Percentiles rank a stretch among this genome's conserved stretches.
Conservation (phyloP, 352 stramenopile species). For the Blastocystis hominis region DNA sequence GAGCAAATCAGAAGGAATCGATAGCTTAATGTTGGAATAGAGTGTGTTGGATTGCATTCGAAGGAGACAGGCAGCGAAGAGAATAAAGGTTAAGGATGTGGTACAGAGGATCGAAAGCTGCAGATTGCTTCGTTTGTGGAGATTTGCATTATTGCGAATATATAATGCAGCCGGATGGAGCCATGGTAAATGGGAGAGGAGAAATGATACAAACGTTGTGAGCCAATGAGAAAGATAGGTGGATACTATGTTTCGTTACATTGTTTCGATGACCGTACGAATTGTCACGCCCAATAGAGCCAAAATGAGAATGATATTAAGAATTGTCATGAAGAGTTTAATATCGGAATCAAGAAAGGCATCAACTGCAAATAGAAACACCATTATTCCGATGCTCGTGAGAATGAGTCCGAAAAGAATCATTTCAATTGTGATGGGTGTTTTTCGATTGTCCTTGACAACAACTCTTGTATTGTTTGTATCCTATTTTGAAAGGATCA, state of each 20-base stretch:
- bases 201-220: neutral
- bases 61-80: constrained; percentile 31
- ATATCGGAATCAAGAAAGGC: constrained; percentile 40
- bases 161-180: neutral
- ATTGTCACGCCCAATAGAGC: constrained; percentile 6
- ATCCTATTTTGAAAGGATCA: neutral
- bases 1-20: constrained; percentile 24
- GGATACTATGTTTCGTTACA: neutral
- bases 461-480: constrained; percentile 7
- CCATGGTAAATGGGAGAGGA: neutral
- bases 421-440: constrained; percentile 43
- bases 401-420: constrained; percentile 29
- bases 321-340: neutral
- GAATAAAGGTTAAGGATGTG: constrained; percentile 28
- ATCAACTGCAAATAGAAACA: constrained; percentile 32
- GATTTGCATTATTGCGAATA: neutral
- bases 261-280: neutral
- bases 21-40: constrained; percentile 26
- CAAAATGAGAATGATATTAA: constrained; percentile 44
- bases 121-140: neutral
- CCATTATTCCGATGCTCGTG: neutral
- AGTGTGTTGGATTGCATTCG: constrained; percentile 18
- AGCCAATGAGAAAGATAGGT: constrained; percentile 8
- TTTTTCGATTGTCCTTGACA: constrained; percentile 46
- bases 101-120: neutral